Base-by-base conservation (phyloP, 345 rosid genomes). In the Clausena lansium region DNA sequence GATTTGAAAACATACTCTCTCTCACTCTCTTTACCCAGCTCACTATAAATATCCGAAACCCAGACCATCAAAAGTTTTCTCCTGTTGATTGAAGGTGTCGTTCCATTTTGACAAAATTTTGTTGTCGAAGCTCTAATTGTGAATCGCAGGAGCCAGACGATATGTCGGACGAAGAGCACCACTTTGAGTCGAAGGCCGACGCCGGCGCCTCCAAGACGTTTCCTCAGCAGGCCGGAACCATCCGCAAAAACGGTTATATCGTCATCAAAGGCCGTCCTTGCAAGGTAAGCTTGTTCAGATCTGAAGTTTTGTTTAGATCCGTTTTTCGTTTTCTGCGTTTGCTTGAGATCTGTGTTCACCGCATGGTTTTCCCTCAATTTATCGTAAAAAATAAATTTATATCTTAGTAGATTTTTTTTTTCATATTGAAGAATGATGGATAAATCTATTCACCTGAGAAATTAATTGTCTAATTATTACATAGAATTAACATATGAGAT, bases 131-230 rank as follows among this genome's bases (percentile, higher is more conserved):
- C 57, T 28, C 77, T 78, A 27, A 52, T 15, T 39, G 13, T 50
- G 50, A 55, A 57, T 77, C 67, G 11, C 68, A 19, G 39, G 68
- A 32, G 19, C 27, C 47, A 35, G 13, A 35, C 69, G n/a, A 9
- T 17, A 89, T 89, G 93, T 89, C 93, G 28, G 93, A 91, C 84
- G 91, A 91, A 67, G 93, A 91, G 74, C 95, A 87, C 67, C 89
- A 88, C 64, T 89, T 91, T 36, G 93, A 91, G 54, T 89, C 93
- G 0, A 91, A 90, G 80, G 91, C 88, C 7, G 93, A 89, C 70
- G 93, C 93, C 62, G 94, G 91, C 73, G 92, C 94, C 9, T 91
- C 94, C 39, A 91, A 89, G 76, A 91, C 93, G 3, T 89, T 70
- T 38, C 95, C 91, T 9, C 90, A 88, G 81, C 95, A 89, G 77